Evolutionary conservation across 257 asterid genomes (phyloP), one percentile per base, ranked within the genome.

Genomic region (Nicotiana tabacum): DNA sequence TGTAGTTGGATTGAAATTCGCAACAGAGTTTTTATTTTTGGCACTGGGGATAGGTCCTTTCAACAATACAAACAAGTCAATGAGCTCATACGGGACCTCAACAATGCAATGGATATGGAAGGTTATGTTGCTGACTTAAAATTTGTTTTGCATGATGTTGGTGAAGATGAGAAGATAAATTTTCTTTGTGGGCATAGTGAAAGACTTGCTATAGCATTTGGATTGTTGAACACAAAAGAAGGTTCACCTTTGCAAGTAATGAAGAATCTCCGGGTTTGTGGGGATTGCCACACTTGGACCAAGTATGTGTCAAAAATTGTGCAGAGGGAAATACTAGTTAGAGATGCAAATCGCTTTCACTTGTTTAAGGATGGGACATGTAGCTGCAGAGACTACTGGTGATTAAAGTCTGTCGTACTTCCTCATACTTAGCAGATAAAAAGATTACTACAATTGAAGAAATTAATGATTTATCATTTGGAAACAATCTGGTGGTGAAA

Each of bases 1-100:
- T 87, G 86, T 77, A 94, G 97, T 86, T 94, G 98, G 97, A 74
- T 92, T 76, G 94, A 92, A 90, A 89, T 90, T 83, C 83, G 80
- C 84, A 91, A 83, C 57, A 86, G 46, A 84, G 90, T 89, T 57
- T 89, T 74, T 83, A 82, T 89, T 85, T 90, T 91, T 69, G 85
- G 88, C 60, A 89, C 90, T 43, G 91, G 94, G 21, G 88, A 88
- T 84, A 84, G 66, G 81, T 83, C 67, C 58, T 91, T 89, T 83
- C 82, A 91, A 66, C 86, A 87, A 61, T 87, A 83, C 58, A 70
- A 80, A 81, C 92, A 87, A 85, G 93, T 87, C 21, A 78, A n/a
- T 83, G 83, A 74, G 48, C 87, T 89, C 35, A 82, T 91, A 62
- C 86, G 83, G 82, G 82, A 58, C 33, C 88, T 91, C 82, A 82